Evolutionary conservation across 176 grass and related monocot genomes (phyloP).

Genomic region (Coix lacrymajobi): DNA sequence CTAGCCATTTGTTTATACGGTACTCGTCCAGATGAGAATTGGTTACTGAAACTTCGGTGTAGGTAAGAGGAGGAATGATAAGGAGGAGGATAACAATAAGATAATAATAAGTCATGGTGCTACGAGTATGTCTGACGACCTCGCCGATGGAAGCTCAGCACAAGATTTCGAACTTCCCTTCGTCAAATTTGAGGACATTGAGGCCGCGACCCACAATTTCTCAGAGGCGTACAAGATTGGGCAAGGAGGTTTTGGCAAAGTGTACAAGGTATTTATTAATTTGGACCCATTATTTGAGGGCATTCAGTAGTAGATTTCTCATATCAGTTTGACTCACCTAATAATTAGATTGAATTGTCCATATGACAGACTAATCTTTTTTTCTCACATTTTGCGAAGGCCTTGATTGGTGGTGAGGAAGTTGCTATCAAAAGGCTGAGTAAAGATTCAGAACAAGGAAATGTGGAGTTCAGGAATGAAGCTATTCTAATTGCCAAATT

Average conservation of each 20-base stretch:
- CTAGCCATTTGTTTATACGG: too few species aligned
- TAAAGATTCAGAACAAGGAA: constrained; percentile 36
- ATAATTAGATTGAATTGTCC: neutral
- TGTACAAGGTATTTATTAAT: constrained; percentile 49
- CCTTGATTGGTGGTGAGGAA: constrained; percentile 19
- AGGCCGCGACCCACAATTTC: constrained; percentile 16
- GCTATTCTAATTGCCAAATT: constrained; percentile 26
- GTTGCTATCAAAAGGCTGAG: constrained; percentile 46
- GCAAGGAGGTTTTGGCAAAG: constrained; percentile 46
- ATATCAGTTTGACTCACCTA: neutral
- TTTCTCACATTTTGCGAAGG: neutral
- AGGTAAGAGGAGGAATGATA: neutral
- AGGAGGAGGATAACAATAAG: neutral
- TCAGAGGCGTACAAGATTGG: constrained; percentile 13
- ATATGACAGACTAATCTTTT: neutral
- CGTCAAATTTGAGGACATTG: constrained; percentile 27
- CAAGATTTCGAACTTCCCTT: constrained; percentile 15
- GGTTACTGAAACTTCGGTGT: neutral
- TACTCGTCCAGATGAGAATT: neutral
- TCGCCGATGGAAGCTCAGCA: neutral
- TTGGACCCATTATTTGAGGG: neutral
- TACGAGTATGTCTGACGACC: neutral
- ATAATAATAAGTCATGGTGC: neutral
- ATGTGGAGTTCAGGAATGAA: constrained; percentile 25
- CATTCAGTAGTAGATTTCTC: neutral